Base-by-base conservation (phyloP, 768 basidiomycete species). In the Tylopilus balloui region DNA sequence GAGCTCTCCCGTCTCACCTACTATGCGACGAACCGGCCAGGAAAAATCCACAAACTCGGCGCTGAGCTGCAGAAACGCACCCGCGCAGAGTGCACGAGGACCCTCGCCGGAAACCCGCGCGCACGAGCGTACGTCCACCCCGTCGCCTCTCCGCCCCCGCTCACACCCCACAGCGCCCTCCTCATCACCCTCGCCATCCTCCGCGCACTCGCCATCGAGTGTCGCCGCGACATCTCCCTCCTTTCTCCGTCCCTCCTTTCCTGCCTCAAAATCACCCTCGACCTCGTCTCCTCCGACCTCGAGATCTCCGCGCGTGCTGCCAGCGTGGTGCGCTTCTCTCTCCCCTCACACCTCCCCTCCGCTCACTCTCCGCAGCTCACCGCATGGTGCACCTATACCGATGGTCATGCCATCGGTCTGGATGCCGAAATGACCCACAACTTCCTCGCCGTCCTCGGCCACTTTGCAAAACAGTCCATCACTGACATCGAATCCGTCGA, bases 361-460 rank as follows among this genome's bases (percentile, higher is more conserved):
- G 35, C 41, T 58, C 6, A 52, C 29, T 38, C 3, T 15, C n/a
- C 4, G 27, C 57, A 93, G 87, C 92, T 95, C 59, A 88, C 86
- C 3, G 86, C 91, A 1, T 97, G 91, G 86, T 86, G 87, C 17
- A 93, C 92, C 14, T 96, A 84, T 56, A 92, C 93, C 19, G 86
- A 94, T 56, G 91, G 92, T 0, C 83, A 83, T 46, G 72, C 88
- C 34, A 82, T 94, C 53, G 89, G 88, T 23, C 80, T 84, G 12
- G 92, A 95, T 60, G 78, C 78, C 47, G 68, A 62, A 25, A 70
- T 90, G 42, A 88, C 89, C 0, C 71, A 73, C 23, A 77, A 83
- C 48, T 95, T 95, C 66, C 69, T 90, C 27, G 73, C 76, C 8
- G 78, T 81, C 25, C 75, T 95, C 31, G 69, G 67, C 11, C 78